Evolutionary conservation across 23 red algal genomes (phyloP).

Genomic region (Gracilaria vermiculophylla): DNA sequence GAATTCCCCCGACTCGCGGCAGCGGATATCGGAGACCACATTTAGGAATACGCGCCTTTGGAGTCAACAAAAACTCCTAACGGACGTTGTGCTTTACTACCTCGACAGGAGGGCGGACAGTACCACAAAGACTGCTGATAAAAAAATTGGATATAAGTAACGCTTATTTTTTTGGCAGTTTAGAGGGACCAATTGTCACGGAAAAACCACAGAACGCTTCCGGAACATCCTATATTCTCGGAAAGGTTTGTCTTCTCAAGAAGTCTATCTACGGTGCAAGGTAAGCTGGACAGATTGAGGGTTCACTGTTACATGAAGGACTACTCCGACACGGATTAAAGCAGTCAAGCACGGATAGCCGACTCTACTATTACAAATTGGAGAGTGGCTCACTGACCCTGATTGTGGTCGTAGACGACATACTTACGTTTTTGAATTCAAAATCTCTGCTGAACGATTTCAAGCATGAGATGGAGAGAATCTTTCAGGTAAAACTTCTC

Average conservation of each 20-base stretch:
- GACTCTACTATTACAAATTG: not conserved
- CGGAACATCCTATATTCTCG: not conserved
- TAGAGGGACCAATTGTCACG: not conserved
- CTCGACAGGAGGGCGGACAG: no score
- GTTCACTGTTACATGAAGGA: not conserved
- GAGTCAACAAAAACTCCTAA: no score
- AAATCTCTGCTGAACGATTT: not conserved
- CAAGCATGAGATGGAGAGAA: not conserved
- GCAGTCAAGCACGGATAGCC: conserved; percentile 6
- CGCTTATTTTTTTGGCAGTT: conserved; percentile 24
- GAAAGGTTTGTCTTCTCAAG: not conserved
- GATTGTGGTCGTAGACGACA: not conserved
- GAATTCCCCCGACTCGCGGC: no score
- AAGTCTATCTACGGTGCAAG: not conserved
- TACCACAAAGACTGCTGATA: no score
- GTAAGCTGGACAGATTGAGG: not conserved
- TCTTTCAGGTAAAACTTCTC: conserved; percentile 25
- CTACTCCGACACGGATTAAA: not conserved
- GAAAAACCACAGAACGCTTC: not conserved
- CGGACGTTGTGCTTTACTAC: no score
- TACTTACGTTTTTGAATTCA: not conserved
- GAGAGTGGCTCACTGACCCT: not conserved
- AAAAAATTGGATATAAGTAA: not conserved
- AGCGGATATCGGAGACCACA: no score
- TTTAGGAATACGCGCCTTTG: no score